Evolutionary conservation across 2,329 filamentous ascomycete species (phyloP).

Genomic region (Trichoderma atrobrunneum): DNA sequence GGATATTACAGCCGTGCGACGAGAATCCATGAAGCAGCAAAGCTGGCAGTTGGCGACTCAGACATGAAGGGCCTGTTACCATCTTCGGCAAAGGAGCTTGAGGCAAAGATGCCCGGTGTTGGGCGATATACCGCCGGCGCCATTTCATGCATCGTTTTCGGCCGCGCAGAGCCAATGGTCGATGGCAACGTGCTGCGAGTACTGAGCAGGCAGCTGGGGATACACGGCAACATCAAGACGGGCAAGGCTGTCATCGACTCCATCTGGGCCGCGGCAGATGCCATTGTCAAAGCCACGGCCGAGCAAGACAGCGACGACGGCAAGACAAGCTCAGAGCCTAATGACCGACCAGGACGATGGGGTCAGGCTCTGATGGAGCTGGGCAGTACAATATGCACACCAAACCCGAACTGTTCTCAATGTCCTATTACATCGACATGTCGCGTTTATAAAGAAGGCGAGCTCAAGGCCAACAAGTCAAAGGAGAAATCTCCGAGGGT

Average conservation of each 20-base stretch:
- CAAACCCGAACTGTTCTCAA: slow-evolving; percentile 53
- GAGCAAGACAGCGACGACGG: slow-evolving; percentile 31
- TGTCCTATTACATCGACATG: slow-evolving; percentile 54
- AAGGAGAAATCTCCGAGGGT: slow-evolving; percentile 16
- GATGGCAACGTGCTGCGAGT: slow-evolving; percentile 63
- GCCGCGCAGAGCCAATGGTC: slow-evolving; percentile 57
- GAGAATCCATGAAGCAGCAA: slow-evolving; percentile 56
- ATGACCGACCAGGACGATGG: slow-evolving; percentile 57
- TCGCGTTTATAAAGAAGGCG: slow-evolving; percentile 49
- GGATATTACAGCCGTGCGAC: slow-evolving; percentile 65
- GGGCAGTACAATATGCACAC: slow-evolving; percentile 60
- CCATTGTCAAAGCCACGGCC: slow-evolving; percentile 52
- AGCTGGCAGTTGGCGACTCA: slow-evolving; percentile 45
- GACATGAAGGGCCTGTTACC: slow-evolving; percentile 50
- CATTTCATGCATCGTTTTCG: slow-evolving; percentile 61
- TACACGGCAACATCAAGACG: slow-evolving; percentile 55
- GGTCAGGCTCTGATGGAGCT: slow-evolving; percentile 66
- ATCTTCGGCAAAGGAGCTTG: slow-evolving; percentile 42
- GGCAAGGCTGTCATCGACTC: slow-evolving; percentile 52
- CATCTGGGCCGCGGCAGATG: slow-evolving; percentile 58
- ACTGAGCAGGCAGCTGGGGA: slow-evolving; percentile 57
- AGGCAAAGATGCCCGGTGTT: slow-evolving; percentile 55
- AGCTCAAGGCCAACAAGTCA: slow-evolving; percentile 29
- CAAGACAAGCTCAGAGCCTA: slow-evolving; percentile 31
- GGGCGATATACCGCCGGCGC: slow-evolving; percentile 63